phyloP scores from a whole-genome alignment of 306 rosid species.

The Corylus avellana region DNA sequence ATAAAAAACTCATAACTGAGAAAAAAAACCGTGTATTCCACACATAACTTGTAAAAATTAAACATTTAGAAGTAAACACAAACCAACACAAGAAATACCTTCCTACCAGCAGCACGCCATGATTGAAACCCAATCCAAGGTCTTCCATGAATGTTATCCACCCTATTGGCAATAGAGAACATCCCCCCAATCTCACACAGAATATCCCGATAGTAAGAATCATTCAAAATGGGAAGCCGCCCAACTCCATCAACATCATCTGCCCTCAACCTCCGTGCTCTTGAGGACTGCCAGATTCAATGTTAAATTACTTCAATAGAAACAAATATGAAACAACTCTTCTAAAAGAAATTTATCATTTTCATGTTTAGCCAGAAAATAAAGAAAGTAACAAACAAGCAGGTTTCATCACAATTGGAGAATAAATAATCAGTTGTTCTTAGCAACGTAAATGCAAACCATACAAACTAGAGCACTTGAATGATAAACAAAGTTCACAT shows the following conservation, averaged over 20 bases:
- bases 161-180: conserved; percentile 87
- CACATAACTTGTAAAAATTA: background rate
- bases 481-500: conserved; percentile 6
- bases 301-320: conserved; percentile 14
- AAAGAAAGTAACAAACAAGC: background rate
- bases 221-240: conserved; percentile 76
- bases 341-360: background rate
- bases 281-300: conserved; percentile 69
- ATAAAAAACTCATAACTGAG: background rate
- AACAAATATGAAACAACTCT: background rate
- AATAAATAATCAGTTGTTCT: background rate
- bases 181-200: conserved; percentile 97
- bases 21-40: background rate
- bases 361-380: background rate
- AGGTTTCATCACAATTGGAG: background rate
- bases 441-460: background rate
- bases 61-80: conserved; percentile 13
- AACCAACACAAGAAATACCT: conserved; percentile 65
- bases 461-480: background rate
- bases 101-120: conserved; percentile 98
- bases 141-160: conserved; percentile 78
- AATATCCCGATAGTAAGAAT: conserved; percentile 61
- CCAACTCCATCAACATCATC: conserved; percentile 91
- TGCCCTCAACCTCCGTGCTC: conserved; percentile 70
- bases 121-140: conserved; percentile 99